phyloP scores from a whole-genome alignment of 2,329 filamentous ascomycete species.

The Aplosporella prunicola region DNA sequence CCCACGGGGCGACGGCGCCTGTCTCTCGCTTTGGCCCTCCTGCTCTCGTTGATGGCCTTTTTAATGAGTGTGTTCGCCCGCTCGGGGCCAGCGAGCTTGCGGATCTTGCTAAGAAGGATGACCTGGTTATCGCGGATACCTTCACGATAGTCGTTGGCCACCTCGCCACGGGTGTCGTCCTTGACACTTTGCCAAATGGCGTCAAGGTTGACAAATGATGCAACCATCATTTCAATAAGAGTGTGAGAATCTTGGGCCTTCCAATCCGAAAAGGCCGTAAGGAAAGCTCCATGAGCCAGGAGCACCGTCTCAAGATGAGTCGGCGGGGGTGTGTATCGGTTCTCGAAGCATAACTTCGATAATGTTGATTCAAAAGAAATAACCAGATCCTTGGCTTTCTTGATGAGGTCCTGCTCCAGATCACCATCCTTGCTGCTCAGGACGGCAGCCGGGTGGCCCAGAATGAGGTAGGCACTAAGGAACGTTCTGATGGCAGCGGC shows the following conservation, averaged over 20 bases:
- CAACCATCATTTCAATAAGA: conserved; percentile 74
- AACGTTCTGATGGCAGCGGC: conserved; percentile 67
- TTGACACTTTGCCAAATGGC: conserved; percentile 78
- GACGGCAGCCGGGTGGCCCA: conserved; percentile 69
- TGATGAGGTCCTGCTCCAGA: conserved; percentile 61
- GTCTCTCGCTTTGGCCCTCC: conserved; percentile 46
- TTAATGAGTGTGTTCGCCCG: conserved; percentile 64
- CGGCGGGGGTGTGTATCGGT: conserved; percentile 57
- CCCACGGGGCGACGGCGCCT: conserved; percentile 54
- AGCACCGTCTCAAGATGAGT: conserved; percentile 54
- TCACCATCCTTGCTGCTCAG: conserved; percentile 64
- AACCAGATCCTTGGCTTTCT: conserved; percentile 67
- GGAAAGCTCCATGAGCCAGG: conserved; percentile 63
- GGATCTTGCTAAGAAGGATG: conserved; percentile 69
- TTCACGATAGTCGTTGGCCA: conserved; percentile 65
- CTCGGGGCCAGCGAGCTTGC: conserved; percentile 63
- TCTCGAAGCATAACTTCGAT: conserved; percentile 54
- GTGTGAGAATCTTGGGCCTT: conserved; percentile 71
- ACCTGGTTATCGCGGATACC: conserved; percentile 76
- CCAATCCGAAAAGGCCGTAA: conserved; percentile 74
- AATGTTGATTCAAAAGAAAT: conserved; percentile 69
- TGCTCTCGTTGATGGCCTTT: conserved; percentile 63
- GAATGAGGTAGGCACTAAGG: conserved; percentile 68
- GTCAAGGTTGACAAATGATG: conserved; percentile 76
- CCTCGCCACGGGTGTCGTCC: conserved; percentile 62